These are phyloP conservation scores for Pseudocohnilembus persalinus DNA, from an alignment of 169 alveolate genomes.

Conservation along the genomic window DNA sequence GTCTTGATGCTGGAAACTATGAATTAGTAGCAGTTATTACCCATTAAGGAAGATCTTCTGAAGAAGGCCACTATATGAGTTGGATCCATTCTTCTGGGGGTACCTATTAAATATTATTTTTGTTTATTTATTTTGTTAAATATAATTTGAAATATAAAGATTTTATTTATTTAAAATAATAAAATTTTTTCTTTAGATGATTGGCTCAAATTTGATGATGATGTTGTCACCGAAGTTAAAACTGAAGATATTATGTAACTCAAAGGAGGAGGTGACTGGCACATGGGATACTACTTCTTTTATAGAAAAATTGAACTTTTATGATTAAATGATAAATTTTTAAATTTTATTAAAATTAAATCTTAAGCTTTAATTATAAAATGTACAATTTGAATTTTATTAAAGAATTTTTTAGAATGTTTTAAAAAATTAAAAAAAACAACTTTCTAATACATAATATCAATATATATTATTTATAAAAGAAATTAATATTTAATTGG, in stretches of 20 bases:
- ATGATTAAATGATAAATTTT: background rate
- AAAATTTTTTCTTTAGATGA: constrained; percentile 61
- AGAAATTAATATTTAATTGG: no score
- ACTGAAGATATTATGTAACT: constrained; percentile 73
- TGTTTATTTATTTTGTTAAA: background rate
- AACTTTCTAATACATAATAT: no score
- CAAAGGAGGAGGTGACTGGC: constrained; percentile 90
- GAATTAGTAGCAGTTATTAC: constrained; percentile 82
- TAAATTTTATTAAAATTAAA: background rate
- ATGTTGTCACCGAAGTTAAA: constrained; percentile 60
- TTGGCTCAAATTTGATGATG: constrained; percentile 83
- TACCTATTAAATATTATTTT: background rate
- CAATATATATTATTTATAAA: no score
- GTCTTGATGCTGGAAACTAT: constrained; percentile 79
- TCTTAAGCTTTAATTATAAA: no score
- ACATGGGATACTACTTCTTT: constrained; percentile 79
- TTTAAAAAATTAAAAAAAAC: no score
- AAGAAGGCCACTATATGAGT: constrained; percentile 85
- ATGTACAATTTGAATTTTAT: no score
- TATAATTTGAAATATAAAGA: no score
- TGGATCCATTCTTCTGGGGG: constrained; percentile 75
- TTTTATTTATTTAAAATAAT: no score
- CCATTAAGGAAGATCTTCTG: constrained; percentile 85
- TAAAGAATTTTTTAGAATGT: no score
- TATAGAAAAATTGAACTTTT: constrained; percentile 50